phyloP scores from a whole-genome alignment of 2,329 filamentous ascomycete species.

The Leptodontidium sp. region DNA sequence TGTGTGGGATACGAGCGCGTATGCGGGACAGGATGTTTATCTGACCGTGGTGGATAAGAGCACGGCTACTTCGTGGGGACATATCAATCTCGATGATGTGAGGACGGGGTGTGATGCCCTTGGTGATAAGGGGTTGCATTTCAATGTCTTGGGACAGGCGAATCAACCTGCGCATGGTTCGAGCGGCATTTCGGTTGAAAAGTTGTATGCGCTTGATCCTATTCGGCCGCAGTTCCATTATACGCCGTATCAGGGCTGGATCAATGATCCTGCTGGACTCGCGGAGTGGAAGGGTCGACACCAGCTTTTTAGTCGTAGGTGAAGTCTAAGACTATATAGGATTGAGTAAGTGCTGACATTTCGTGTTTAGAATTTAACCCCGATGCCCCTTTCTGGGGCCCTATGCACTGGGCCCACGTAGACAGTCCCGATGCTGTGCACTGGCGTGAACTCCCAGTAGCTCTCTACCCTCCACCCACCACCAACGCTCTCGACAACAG shows the following conservation, averaged over 20 bases:
- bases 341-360: not conserved
- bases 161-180: constrained; percentile 39
- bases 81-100: constrained; percentile 48
- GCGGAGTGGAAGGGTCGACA: constrained; percentile 62
- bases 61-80: constrained; percentile 33
- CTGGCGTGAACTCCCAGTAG: constrained; percentile 69
- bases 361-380: constrained; percentile 56
- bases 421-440: constrained; percentile 66
- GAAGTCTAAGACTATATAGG: not conserved
- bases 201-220: constrained; percentile 42
- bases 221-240: constrained; percentile 62
- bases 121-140: constrained; percentile 40
- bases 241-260: constrained; percentile 58
- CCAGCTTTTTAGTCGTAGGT: constrained; percentile 65
- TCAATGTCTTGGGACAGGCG: constrained; percentile 44
- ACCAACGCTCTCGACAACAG: constrained; percentile 26
- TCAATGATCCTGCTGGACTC: constrained; percentile 71
- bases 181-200: not conserved
- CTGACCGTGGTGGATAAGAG: constrained; percentile 41
- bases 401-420: constrained; percentile 72
- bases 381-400: constrained; percentile 55
- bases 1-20: constrained; percentile 46
- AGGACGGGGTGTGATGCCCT: constrained; percentile 44
- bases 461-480: constrained; percentile 58
- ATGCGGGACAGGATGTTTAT: constrained; percentile 39